Evolutionary conservation across 2,329 filamentous ascomycete species (phyloP).

Genomic region (Trichoderma atrobrunneum): DNA sequence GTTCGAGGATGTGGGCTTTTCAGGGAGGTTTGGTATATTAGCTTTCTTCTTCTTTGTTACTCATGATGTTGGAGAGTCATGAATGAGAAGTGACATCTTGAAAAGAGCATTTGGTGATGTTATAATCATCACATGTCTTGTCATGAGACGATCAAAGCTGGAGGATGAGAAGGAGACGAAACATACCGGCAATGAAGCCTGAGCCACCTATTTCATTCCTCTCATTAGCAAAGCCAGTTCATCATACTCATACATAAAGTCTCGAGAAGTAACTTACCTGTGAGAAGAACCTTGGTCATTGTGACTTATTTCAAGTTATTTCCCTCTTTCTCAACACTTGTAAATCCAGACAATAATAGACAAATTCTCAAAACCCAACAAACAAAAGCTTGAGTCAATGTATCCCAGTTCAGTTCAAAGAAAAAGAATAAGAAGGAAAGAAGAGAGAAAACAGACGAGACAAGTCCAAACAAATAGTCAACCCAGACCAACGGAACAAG

Average conservation of each 20-base stretch:
- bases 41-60: neutral
- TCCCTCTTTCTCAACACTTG: neutral
- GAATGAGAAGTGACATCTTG: neutral
- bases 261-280: slow-evolving; percentile 23
- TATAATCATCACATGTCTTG: neutral
- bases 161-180: neutral
- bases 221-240: neutral
- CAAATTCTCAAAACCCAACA: neutral
- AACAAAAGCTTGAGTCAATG: neutral
- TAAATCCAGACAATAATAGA: neutral
- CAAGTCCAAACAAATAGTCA: neutral
- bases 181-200: slow-evolving; percentile 37
- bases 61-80: neutral
- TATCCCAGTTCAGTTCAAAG: neutral
- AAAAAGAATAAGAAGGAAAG: neutral
- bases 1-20: slow-evolving; percentile 54
- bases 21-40: neutral
- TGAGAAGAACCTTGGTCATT: slow-evolving; percentile 34
- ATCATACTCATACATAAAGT: neutral
- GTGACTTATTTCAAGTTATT: neutral
- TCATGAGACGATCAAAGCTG: neutral
- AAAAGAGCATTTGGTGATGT: neutral
- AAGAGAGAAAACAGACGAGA: neutral
- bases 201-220: slow-evolving; percentile 29
- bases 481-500: neutral